phyloP scores from a whole-genome alignment of 805 yeast genomes.

The Hanseniaspora jakobsenii region DNA sequence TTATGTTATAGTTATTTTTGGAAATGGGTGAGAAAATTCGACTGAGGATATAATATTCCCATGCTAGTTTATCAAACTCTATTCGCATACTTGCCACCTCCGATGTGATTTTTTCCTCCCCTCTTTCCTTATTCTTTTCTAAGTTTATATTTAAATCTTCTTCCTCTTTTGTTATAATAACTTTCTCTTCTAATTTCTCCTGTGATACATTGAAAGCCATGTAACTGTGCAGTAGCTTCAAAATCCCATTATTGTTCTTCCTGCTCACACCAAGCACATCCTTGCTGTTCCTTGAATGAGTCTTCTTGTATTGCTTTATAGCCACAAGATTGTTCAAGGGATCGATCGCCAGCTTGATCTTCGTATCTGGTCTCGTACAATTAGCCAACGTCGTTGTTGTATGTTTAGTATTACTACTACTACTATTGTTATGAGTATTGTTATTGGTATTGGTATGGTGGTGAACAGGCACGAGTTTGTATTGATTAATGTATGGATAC shows the following conservation, averaged over 20 bases:
- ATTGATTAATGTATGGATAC: conserved; percentile 13
- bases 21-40: too few relatives aligned
- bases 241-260: too few relatives aligned
- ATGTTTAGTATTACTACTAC: too few relatives aligned
- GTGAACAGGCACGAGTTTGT: conserved; percentile 6
- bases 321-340: conserved; percentile 20
- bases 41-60: conserved; percentile 26
- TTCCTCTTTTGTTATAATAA: conserved; percentile 19
- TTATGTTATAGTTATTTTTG: too few relatives aligned
- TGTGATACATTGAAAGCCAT: too few relatives aligned
- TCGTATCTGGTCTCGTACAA: conserved; percentile 19
- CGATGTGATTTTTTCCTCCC: neutral
- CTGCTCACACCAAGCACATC: too few relatives aligned
- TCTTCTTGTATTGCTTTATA: conserved; percentile 24
- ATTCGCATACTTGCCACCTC: conserved; percentile 18
- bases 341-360: conserved; percentile 23
- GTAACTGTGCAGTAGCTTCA: too few relatives aligned
- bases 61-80: conserved; percentile 25
- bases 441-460: too few relatives aligned
- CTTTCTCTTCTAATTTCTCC: neutral
- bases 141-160: conserved; percentile 2
- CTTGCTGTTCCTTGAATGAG: too few relatives aligned
- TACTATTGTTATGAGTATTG: too few relatives aligned
- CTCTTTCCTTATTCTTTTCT: conserved; percentile 16
- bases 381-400: conserved; percentile 8